Evolutionary conservation across 2,329 filamentous ascomycete genomes (phyloP).

Genomic region (Aspergillus thermomutatus): DNA sequence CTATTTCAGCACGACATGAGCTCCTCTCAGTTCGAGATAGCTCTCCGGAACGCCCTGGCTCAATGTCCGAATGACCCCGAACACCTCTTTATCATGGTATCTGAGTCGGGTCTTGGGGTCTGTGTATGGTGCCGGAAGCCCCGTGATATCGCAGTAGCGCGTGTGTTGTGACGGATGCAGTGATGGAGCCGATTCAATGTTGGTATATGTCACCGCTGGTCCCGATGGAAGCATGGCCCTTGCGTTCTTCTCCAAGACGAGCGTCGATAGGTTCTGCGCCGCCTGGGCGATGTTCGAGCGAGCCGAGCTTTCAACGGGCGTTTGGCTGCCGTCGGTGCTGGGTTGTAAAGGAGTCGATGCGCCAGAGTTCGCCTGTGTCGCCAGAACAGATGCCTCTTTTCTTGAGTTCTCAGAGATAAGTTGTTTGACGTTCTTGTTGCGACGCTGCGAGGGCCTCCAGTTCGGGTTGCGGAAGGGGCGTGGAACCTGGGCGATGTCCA

Average conservation of each 20-base stretch:
- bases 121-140: slow-evolving; percentile 82
- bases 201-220: slow-evolving; percentile 84
- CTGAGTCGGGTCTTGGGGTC: slow-evolving; percentile 92
- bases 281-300: slow-evolving; percentile 77
- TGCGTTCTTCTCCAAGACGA: slow-evolving; percentile 80
- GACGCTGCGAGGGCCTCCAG: slow-evolving; percentile 90
- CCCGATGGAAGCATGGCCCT: slow-evolving; percentile 49
- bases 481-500: slow-evolving; percentile 82
- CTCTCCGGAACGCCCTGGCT: slow-evolving; percentile 81
- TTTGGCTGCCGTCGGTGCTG: slow-evolving; percentile 41
- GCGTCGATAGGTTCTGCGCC: slow-evolving; percentile 77
- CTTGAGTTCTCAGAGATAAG: slow-evolving; percentile 85
- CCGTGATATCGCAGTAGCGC: slow-evolving; percentile 95
- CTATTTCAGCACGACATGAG: slow-evolving; percentile 88
- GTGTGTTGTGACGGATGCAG: slow-evolving; percentile 73
- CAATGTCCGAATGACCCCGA: slow-evolving; percentile 74
- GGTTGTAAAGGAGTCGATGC: slow-evolving; percentile 62
- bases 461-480: slow-evolving; percentile 86
- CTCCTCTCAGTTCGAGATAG: slow-evolving; percentile 84
- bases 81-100: slow-evolving; percentile 92
- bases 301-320: slow-evolving; percentile 44
- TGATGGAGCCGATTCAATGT: slow-evolving; percentile 91
- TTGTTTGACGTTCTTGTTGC: slow-evolving; percentile 98
- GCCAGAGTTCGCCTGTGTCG: slow-evolving; percentile 79
- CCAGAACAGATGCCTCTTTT: slow-evolving; percentile 83